Conservation (phyloP, 2,329 filamentous ascomycete genomes). For the Talaromyces sp. region DNA sequence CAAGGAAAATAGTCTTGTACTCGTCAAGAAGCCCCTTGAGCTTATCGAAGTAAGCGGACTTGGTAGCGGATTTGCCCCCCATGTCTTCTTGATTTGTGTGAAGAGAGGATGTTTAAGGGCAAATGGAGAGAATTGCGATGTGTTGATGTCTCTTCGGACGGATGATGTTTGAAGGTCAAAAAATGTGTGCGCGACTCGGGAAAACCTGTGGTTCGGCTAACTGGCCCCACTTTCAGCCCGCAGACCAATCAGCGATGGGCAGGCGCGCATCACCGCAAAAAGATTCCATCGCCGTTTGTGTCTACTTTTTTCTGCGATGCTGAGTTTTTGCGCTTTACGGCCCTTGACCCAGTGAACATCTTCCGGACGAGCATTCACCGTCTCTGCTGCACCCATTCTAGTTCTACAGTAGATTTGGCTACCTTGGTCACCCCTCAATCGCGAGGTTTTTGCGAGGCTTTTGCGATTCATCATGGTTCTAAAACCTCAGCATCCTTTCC, state of each 20-base stretch:
- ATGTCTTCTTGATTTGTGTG: conserved; percentile 86
- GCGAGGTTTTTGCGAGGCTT: neutral
- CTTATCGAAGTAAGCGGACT: conserved; percentile 99
- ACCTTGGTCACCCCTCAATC: neutral
- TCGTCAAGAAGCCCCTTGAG: conserved; percentile 94
- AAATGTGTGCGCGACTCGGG: conserved; percentile 16
- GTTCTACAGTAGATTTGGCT: neutral
- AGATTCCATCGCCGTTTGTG: neutral
- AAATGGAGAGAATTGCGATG: conserved; percentile 49
- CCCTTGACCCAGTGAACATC: neutral
- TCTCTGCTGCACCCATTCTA: neutral
- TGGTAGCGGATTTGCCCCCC: conserved; percentile 94
- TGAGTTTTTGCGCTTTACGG: neutral
- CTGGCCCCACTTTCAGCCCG: conserved; percentile 16
- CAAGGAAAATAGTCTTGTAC: conserved; percentile 97
- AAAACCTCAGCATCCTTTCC: conserved; percentile 52
- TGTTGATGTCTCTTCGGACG: conserved; percentile 22
- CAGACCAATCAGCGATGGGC: conserved; percentile 8
- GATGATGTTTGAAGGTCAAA: conserved; percentile 20
- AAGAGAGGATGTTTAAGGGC: conserved; percentile 99
- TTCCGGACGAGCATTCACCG: neutral
- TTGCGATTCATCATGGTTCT: conserved; percentile 22
- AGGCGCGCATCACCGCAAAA: neutral
- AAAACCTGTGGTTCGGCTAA: conserved; percentile 35
- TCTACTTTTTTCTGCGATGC: neutral